Conservation (phyloP, 2,329 filamentous ascomycete species). For the Elsinoe arachidis region DNA sequence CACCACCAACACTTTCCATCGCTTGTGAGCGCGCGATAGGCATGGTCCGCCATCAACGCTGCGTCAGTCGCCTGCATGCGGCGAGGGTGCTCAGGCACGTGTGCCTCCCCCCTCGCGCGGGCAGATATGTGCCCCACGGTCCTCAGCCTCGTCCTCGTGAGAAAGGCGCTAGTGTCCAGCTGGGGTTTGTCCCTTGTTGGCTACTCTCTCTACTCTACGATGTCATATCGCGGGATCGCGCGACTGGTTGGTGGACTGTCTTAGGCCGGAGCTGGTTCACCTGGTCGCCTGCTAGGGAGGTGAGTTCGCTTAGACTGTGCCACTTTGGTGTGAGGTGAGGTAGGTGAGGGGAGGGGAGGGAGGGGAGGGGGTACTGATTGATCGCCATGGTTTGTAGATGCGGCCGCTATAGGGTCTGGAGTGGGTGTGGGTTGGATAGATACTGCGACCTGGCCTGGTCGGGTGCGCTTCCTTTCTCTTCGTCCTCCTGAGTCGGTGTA, state of each 20-base stretch:
- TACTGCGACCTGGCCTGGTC: too few relatives aligned
- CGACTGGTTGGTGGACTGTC: neutral
- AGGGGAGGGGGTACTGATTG: too few relatives aligned
- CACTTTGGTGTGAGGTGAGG: too few relatives aligned
- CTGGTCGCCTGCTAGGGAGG: neutral
- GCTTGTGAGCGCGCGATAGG: neutral
- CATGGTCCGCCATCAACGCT: neutral
- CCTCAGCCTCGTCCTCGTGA: neutral
- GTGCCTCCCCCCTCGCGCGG: neutral
- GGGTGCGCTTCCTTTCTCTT: neutral
- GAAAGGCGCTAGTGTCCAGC: neutral
- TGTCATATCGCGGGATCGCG: neutral
- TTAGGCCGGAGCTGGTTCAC: neutral
- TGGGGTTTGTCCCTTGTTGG: constrained; percentile 1
- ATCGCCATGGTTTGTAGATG: neutral
- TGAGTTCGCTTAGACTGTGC: neutral
- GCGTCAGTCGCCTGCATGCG: too few relatives aligned
- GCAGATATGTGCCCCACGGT: too few relatives aligned
- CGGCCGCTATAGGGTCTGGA: neutral
- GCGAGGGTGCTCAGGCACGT: neutral
- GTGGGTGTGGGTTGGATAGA: neutral
- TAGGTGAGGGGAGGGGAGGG: too few relatives aligned
- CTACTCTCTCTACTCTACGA: neutral
- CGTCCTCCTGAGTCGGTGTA: neutral
- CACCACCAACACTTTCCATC: constrained; percentile 18